phyloP scores from a whole-genome alignment of 2,329 filamentous ascomycete genomes.

The Lecanoromycetidae sp. region DNA sequence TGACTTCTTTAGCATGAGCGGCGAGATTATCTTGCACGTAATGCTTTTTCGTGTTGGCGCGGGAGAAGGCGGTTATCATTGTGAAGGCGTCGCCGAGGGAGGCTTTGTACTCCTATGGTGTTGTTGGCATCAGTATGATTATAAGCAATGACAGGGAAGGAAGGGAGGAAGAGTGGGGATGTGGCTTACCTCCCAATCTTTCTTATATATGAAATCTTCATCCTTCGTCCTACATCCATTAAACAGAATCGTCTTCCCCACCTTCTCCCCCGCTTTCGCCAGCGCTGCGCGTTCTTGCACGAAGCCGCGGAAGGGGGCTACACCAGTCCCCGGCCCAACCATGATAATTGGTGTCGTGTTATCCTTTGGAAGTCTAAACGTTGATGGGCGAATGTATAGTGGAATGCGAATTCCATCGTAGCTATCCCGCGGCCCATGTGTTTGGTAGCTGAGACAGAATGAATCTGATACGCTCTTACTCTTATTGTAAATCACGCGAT shows the following conservation, averaged over 20 bases:
- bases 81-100: constrained; percentile 52
- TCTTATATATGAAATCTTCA: constrained; percentile 48
- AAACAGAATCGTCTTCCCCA: constrained; percentile 54
- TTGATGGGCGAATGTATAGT: constrained; percentile 30
- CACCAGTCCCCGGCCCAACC: constrained; percentile 40
- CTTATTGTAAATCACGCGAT: background rate
- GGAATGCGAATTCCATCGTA: constrained; percentile 21
- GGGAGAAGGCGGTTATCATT: constrained; percentile 50
- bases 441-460: background rate
- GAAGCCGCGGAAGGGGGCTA: constrained; percentile 53
- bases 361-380: constrained; percentile 8
- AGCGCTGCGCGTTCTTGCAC: constrained; percentile 48
- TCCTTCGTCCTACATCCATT: constrained; percentile 48
- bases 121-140: too few species aligned
- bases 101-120: too few species aligned
- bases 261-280: constrained; percentile 37
- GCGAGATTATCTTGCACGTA: constrained; percentile 44
- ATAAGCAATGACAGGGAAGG: too few species aligned
- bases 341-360: constrained; percentile 43
- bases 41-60: constrained; percentile 34
- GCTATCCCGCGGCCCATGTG: background rate
- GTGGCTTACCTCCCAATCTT: constrained; percentile 47
- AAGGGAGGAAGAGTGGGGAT: too few species aligned
- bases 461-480: background rate
- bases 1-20: constrained; percentile 35